phyloP scores from a whole-genome alignment of 192 early-diverging fungal genomes.

The Paraglomus occultum region DNA sequence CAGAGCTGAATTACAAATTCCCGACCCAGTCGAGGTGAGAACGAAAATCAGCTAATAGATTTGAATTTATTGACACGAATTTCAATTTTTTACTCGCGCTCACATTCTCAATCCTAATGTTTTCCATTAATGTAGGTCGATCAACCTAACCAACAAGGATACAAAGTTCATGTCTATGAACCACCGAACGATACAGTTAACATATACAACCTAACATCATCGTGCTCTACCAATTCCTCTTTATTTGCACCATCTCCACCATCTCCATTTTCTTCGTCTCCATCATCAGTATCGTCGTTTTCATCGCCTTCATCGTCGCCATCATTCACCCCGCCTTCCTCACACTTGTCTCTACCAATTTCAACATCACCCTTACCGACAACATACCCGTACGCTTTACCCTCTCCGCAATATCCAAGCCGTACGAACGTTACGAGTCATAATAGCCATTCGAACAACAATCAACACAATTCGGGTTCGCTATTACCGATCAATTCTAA shows the following conservation, averaged over 20 bases:
- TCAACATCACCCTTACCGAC: slow-evolving; percentile 1
- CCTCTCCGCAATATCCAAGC: no score
- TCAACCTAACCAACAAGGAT: slow-evolving; percentile 1
- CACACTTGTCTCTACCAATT: not conserved
- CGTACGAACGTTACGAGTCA: no score
- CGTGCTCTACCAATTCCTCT: not conserved
- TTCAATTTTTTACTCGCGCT: not conserved
- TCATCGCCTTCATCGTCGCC: not conserved
- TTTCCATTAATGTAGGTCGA: not conserved
- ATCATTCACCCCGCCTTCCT: slow-evolving; percentile 3
- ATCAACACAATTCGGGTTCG: no score
- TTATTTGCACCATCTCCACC: not conserved
- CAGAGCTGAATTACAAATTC: not conserved
- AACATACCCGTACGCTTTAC: not conserved
- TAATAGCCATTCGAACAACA: no score
- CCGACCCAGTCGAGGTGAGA: slow-evolving; percentile 8
- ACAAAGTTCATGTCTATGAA: slow-evolving; percentile 10
- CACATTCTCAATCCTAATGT: not conserved
- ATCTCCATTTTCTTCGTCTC: not conserved
- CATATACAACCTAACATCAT: not conserved
- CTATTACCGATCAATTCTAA: no score
- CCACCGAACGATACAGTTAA: slow-evolving; percentile 5
- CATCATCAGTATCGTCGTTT: not conserved
- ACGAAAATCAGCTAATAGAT: not conserved
- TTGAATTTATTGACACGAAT: not conserved